Evolutionary conservation across 495 filamentous ascomycete genomes (phyloP), one percentile per base, ranked within the genome.

Genomic region (Astrocystis sublimbata): DNA sequence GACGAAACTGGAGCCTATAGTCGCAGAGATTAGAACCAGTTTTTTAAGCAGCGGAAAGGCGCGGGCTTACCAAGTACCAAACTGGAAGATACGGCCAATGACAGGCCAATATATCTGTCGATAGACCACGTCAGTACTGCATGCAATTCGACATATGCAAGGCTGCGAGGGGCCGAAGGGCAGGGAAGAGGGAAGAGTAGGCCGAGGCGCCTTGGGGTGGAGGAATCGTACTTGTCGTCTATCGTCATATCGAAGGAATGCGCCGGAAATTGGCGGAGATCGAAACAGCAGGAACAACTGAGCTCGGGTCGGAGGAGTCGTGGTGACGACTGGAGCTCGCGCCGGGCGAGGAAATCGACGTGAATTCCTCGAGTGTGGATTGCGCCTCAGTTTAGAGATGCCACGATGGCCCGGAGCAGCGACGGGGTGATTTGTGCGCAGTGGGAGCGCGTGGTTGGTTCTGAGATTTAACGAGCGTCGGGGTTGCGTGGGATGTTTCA

Each of bases 21-120:
- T 24, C 50, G 58, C 26, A 58, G 62, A 38, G 60, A 73, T 74
- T 67, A 78, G 73, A 53, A 30, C 55, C 17, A 47, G 4, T 6
- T 3, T 49, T 38, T 26, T 38, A 30, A 24, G 10, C 54, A 36
- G 30, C 24, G 19, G 40, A 38, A 52, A 41, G 38, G 28, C 36
- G 64, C 62, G 60, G 54, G 75, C 89, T 65, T 88, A 89, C 93
- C 93, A 74, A 97, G 98, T 61, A 92, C 93, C 81, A 98, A 83
- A 71, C 92, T 96, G 40, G 92, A 96, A 26, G 87, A 81, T 70
- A 98, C 89, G 82, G 94, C 94, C 77, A 98, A 76, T 60, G 88
- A 83, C 70, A 97, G 81, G 67, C 92, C 93, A 71, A 97, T 85
- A 73, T 96, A 96, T 83, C 92, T 97, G 77, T 77, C 62, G 43